phyloP scores from a whole-genome alignment of 1,139 yeast species.

The Blastobotrys ciferrii region DNA sequence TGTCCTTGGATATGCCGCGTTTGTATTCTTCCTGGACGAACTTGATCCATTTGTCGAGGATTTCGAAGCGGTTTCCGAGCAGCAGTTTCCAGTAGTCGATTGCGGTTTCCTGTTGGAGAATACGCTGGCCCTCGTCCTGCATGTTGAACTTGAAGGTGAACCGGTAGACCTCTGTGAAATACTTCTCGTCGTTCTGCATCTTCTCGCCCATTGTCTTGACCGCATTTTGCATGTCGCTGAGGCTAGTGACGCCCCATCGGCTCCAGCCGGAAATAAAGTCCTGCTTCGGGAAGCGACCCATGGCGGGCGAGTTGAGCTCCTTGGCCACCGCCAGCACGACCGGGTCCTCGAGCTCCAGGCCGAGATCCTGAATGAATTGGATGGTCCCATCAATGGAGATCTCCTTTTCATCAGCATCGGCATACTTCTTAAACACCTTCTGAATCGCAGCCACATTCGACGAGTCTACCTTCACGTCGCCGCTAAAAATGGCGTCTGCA shows the following conservation, averaged over 20 bases:
- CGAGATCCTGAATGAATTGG: slow-evolving; percentile 60
- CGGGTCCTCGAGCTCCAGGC: slow-evolving; percentile 70
- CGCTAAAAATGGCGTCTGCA: slow-evolving; percentile 24
- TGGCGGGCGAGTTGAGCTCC: slow-evolving; percentile 60
- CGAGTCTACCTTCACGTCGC: slow-evolving; percentile 15
- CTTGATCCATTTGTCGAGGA: slow-evolving; percentile 51
- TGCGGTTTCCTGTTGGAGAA: slow-evolving; percentile 61
- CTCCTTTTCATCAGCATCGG: slow-evolving; percentile 28
- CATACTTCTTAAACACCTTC: slow-evolving; percentile 24
- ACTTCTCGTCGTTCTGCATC: slow-evolving; percentile 40
- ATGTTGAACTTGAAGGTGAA: slow-evolving; percentile 69
- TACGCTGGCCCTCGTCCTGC: slow-evolving; percentile 53
- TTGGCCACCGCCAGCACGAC: slow-evolving; percentile 68
- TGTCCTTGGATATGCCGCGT: slow-evolving; percentile 60
- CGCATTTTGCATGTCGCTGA: slow-evolving; percentile 52
- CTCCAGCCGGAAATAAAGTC: slow-evolving; percentile 60
- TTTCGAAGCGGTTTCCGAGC: slow-evolving; percentile 41
- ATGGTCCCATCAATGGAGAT: slow-evolving; percentile 79
- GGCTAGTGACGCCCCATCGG: slow-evolving; percentile 34
- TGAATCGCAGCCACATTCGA: slow-evolving; percentile 15
- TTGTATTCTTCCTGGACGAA: slow-evolving; percentile 45
- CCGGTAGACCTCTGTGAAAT: slow-evolving; percentile 59
- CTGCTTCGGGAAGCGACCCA: slow-evolving; percentile 55
- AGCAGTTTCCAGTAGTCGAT: slow-evolving; percentile 76
- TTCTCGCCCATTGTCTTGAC: slow-evolving; percentile 41